Conservation (phyloP, 78 protist genomes). For the Diacronema lutheri region DNA sequence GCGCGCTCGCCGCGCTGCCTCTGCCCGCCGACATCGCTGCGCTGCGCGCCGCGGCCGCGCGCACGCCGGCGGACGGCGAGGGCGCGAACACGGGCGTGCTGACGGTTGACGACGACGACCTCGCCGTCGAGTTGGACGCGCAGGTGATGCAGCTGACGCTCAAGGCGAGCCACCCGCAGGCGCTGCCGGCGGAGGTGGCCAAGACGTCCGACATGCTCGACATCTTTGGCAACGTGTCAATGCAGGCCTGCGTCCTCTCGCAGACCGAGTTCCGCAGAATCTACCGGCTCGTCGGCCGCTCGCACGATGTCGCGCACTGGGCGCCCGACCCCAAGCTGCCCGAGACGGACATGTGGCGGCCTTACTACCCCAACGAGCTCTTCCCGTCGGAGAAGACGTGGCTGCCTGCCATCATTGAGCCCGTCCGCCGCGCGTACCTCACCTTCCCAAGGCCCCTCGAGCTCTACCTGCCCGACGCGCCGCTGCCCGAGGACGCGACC, state of each 20-base stretch:
- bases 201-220: not conserved
- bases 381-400: not conserved
- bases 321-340: slow-evolving; percentile 2
- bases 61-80: not conserved
- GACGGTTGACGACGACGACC: not conserved
- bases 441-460: not conserved
- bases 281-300: slow-evolving; percentile 14
- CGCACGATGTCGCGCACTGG: slow-evolving; percentile 21
- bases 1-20: too few relatives aligned
- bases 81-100: not conserved
- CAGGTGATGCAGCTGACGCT: slow-evolving; percentile 32
- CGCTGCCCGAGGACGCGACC: not conserved
- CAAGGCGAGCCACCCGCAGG: not conserved
- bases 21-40: too few relatives aligned
- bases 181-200: not conserved
- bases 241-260: not conserved
- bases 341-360: not conserved
- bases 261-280: not conserved
- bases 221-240: not conserved
- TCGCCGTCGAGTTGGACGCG: slow-evolving; percentile 25
- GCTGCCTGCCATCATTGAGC: not conserved
- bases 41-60: too few relatives aligned
- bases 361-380: not conserved
- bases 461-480: not conserved
- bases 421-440: not conserved